phyloP scores from a whole-genome alignment of 139 green algal genomes.

The Chlamydomonas sp. region DNA sequence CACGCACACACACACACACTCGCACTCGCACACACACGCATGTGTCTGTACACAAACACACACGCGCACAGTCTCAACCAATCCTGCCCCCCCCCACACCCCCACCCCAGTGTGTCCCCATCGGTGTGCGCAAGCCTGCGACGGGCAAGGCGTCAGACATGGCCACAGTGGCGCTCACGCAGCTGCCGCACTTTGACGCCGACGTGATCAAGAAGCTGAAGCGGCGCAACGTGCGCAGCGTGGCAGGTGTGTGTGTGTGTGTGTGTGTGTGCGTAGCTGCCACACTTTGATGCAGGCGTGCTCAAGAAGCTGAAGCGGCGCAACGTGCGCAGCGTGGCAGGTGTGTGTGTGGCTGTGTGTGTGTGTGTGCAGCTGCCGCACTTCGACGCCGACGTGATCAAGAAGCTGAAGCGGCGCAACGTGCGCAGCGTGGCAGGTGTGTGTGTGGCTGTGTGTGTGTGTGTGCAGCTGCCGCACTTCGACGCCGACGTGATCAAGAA shows the following conservation, averaged over 20 bases:
- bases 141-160: slow-evolving; percentile 17
- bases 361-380: slow-evolving; percentile 81
- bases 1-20: no score
- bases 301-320: no score
- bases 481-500: slow-evolving; percentile 53
- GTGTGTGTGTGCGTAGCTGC: no score
- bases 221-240: slow-evolving; percentile 41
- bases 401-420: slow-evolving; percentile 50
- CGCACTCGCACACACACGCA: no score
- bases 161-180: slow-evolving; percentile 46
- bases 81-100: no score
- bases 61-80: no score
- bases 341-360: no score
- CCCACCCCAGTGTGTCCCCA: no score
- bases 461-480: slow-evolving; percentile 77
- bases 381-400: slow-evolving; percentile 54
- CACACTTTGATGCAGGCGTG: background rate
- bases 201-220: slow-evolving; percentile 59
- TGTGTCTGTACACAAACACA: no score
- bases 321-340: no score
- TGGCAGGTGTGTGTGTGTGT: slow-evolving; percentile 60
- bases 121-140: slow-evolving; percentile 25
- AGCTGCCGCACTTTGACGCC: slow-evolving; percentile 67
- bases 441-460: no score
- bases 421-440: slow-evolving; percentile 54